Base-by-base conservation (phyloP, 1,284 basidiomycete species). In the Boletus semigastroideus region DNA sequence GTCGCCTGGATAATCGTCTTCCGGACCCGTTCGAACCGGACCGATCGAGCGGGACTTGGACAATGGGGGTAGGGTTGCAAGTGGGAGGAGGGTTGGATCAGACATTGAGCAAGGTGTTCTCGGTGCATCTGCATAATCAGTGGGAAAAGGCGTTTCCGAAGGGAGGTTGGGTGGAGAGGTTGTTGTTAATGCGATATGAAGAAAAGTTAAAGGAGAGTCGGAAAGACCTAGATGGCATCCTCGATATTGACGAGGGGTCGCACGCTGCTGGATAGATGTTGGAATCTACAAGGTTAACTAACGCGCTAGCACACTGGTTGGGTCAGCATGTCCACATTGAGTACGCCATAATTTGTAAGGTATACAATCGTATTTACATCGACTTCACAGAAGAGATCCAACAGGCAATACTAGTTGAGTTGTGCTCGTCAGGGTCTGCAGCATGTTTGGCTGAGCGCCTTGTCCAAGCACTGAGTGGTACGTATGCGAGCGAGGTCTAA, bases 91-190 rank as follows among this genome's bases (percentile, higher is more conserved):
- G 79, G 14, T 70, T 96, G 43, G 85, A 92, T 64, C 66, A 72
- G 49, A 82, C 79, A 52, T 70, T 94, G 19, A 67, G 75, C 11
- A 79, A 88, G 57, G 79, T 96, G 25, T 97, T 94, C 72, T 81
- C 86, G 4, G 80, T 98, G 40, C 94, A 96, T 72, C 66, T 97
- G 61, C 94, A 97, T 70, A 96, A 96, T 70, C 92, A 94, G 70
- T 97, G 94, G 94, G 79, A 86, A 48, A 94, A 92, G 74, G 68
- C 72, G 38, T 96, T 90, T 64, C 92, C 92, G 0, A 69, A 72
- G 33, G 78, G 72, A 8, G 91, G 93, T 0, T 94, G 93, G 92
- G 80, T 97, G 2, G 82, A 90, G 49, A 73, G 90, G 59, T 59
- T 92, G 53, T 64, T 95, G 59, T 68, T 94, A 65, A 74, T 72